phyloP scores from a whole-genome alignment of 352 stramenopile genomes.

The Thalassiosira livingstoniorum region DNA sequence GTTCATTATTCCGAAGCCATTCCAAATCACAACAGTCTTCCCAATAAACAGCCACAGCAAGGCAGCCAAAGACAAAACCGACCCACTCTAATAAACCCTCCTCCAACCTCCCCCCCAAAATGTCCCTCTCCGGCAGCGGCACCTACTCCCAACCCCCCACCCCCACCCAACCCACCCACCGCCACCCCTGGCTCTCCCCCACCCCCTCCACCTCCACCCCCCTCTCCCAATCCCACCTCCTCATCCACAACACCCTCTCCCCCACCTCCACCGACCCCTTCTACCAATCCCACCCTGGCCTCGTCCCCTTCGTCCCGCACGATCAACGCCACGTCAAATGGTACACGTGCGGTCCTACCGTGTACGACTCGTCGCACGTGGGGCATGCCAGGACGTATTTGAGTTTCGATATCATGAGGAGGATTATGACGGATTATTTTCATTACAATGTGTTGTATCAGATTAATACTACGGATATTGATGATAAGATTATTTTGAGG shows the following conservation, averaged over 20 bases:
- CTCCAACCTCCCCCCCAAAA: conserved; percentile 22
- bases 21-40: no score
- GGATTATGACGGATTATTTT: conserved; percentile 96
- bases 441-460: conserved; percentile 93
- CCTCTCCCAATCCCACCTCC: conserved; percentile 55
- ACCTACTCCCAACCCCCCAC: conserved; percentile 51
- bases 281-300: conserved; percentile 50
- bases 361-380: conserved; percentile 96
- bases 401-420: conserved; percentile 96
- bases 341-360: conserved; percentile 97
- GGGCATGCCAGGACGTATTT: conserved; percentile 94
- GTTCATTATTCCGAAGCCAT: no score
- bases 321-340: conserved; percentile 56
- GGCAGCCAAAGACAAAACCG: no score
- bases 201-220: conserved; percentile 42
- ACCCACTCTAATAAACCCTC: neutral
- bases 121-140: conserved; percentile 68
- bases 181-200: conserved; percentile 65
- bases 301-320: conserved; percentile 67
- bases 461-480: conserved; percentile 98
- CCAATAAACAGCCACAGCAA: neutral
- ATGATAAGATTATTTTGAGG: conserved; percentile 98
- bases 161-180: conserved; percentile 56
- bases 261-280: conserved; percentile 60
- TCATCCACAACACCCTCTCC: conserved; percentile 67